A percentile compares a stretch with the other conserved stretches of the same genome.
phyloP scores from a whole-genome alignment of 1,139 yeast genomes.

The Yamadazyma blattariae region DNA sequence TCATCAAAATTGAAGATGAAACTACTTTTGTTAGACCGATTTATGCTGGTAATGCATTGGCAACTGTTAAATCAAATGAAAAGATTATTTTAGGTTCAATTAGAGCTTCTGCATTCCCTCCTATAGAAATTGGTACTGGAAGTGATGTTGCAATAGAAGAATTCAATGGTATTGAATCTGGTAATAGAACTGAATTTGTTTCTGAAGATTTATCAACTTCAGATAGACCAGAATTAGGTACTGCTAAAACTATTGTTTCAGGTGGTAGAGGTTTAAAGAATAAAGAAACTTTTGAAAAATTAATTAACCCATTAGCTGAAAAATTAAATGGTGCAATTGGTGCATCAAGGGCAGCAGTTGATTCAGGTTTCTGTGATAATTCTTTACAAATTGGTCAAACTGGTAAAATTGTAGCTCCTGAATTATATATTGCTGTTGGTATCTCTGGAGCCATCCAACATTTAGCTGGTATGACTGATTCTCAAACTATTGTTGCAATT shows the following conservation, averaged over 20 bases:
- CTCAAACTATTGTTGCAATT: constrained; percentile 90
- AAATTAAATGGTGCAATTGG: constrained; percentile 91
- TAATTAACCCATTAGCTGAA: constrained; percentile 82
- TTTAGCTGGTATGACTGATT: constrained; percentile 97
- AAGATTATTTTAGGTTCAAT: constrained; percentile 65
- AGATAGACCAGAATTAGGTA: constrained; percentile 88
- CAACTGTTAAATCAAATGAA: constrained; percentile 76
- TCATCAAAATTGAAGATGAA: constrained; percentile 61
- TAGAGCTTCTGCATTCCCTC: constrained; percentile 81
- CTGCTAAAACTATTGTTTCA: constrained; percentile 77
- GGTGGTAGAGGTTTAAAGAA: constrained; percentile 95
- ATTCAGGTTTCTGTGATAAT: constrained; percentile 92
- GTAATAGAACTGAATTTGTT: constrained; percentile 52
- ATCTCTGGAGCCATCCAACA: constrained; percentile 98
- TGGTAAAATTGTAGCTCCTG: constrained; percentile 97
- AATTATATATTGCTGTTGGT: constrained; percentile 88
- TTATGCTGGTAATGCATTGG: constrained; percentile 91
- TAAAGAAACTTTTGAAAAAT: constrained; percentile 78
- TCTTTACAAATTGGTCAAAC: constrained; percentile 99
- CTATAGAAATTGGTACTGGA: constrained; percentile 42
- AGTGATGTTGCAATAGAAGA: constrained; percentile 51
- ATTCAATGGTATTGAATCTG: constrained; percentile 33
- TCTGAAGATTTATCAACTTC: constrained; percentile 71
- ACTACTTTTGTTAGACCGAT: constrained; percentile 88
- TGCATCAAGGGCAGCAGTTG: constrained; percentile 98